Base-by-base conservation (phyloP, 1,139 yeast genomes). In the Geotrichum aggregatum region DNA sequence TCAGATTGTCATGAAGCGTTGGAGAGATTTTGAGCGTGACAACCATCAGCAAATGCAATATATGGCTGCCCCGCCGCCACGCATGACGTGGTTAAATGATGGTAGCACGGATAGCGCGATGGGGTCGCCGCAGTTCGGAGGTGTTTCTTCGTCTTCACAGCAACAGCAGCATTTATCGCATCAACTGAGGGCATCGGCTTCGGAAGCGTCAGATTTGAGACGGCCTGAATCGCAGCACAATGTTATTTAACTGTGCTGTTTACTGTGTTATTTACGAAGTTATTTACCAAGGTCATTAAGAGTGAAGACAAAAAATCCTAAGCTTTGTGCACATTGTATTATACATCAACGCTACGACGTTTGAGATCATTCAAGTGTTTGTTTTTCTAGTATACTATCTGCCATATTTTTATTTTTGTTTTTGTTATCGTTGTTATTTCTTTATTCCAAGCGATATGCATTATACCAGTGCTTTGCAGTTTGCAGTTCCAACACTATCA, bases 21-120 rank as follows among this genome's bases (percentile, higher is more conserved):
- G 98, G 98, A 80, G 88, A 67, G 98, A 91, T 59, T 89, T 82
- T 72, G 97, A 91, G 69, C 76, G 87, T 61, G 92, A 85, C 34
- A 56, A 50, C 34, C 57, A 48, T 35, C 34, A 55, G 36, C 36
- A n/a, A 34, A 28, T 24, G 28, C 28, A 24, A 24, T 8, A 24
- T 5, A 5, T 5, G 28, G 46, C 49, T 46, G 54, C 21, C n/a
- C 26, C 44, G 11, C 43, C 35, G 19, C 14, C 49, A 7, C 36
- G 28, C 13, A 38, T 46, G 44, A 14, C 28, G 30, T 46, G 49
- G 49, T 5, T 38, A 13, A 43, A 43, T 21, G 47, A 43, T 19
- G 38, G 39, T 14, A 30, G 14, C 16, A 40, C 16, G 3, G 36
- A 5, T 13, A n/a, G 7, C 18, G 36, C 2, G 11, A 8, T 16